Evolutionary conservation across 2,329 filamentous ascomycete species (phyloP).

Genomic region (Bertia moriformis): DNA sequence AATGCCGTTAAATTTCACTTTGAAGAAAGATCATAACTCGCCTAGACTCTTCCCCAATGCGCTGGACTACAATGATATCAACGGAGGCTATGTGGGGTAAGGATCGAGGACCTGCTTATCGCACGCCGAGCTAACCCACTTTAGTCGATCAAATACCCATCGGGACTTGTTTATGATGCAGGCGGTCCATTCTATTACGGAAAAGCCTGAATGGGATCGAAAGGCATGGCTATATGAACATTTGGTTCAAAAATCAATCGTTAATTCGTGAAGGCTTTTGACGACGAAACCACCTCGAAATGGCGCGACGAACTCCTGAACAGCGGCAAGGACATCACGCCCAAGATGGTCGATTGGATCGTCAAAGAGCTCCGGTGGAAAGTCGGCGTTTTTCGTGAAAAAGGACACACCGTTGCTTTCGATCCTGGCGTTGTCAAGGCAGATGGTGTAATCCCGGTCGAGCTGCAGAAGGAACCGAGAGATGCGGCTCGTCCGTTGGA

Average conservation of each 20-base stretch:
- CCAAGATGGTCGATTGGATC: conserved; percentile 1
- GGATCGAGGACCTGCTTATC: no score
- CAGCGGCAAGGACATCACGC: background rate
- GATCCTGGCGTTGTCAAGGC: conserved; percentile 31
- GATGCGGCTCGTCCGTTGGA: conserved; percentile 30
- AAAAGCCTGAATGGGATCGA: background rate
- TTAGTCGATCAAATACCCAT: background rate
- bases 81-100: no score
- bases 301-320: background rate
- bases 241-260: background rate
- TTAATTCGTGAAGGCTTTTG: background rate
- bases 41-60: no score
- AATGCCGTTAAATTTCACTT: no score
- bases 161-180: background rate
- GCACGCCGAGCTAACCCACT: no score
- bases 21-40: no score
- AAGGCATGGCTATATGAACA: background rate
- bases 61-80: no score
- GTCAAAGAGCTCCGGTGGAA: background rate
- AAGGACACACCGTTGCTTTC: background rate
- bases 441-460: conserved; percentile 24
- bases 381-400: background rate
- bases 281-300: background rate
- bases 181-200: background rate
- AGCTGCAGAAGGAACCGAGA: conserved; percentile 23